These are phyloP conservation scores for Phylloboletellus chloephorus DNA, from an alignment of 1,284 basidiomycete species.

Conservation along the genomic window DNA sequence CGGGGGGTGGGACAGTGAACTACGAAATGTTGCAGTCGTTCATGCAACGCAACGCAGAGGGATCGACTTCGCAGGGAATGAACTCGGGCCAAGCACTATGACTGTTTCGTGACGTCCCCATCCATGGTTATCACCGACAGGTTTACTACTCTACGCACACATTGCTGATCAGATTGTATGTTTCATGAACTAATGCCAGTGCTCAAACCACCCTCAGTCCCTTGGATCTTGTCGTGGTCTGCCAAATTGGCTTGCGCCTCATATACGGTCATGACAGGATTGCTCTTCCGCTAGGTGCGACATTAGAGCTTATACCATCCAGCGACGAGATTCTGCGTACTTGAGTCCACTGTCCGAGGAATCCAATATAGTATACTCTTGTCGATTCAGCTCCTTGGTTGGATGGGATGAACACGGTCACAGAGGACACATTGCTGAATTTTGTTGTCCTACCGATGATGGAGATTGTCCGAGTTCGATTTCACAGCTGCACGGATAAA, in stretches of 20 bases:
- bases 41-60: slow-evolving; percentile 48
- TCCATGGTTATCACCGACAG: slow-evolving; percentile 3
- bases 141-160: slow-evolving; percentile 16
- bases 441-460: slow-evolving; percentile 56
- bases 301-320: slow-evolving; percentile 3
- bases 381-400: slow-evolving; percentile 69
- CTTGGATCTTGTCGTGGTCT: slow-evolving; percentile 76
- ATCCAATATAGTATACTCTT: slow-evolving; percentile 70
- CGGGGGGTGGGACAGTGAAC: slow-evolving; percentile 36
- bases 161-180: slow-evolving; percentile 11
- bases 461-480: background rate
- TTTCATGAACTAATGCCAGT: slow-evolving; percentile 15
- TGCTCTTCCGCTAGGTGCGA: slow-evolving; percentile 50
- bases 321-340: slow-evolving; percentile 35
- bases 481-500: background rate
- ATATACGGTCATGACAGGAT: slow-evolving; percentile 71
- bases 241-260: slow-evolving; percentile 75
- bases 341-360: slow-evolving; percentile 74
- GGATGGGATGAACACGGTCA: slow-evolving; percentile 70
- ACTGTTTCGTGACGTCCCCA: background rate
- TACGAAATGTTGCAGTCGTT: slow-evolving; percentile 60
- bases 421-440: slow-evolving; percentile 66
- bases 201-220: slow-evolving; percentile 55
- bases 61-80: slow-evolving; percentile 26
- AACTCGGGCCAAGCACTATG: slow-evolving; percentile 13